phyloP scores from a whole-genome alignment of 805 yeast species.

The Debaryomyces tyrocola region DNA sequence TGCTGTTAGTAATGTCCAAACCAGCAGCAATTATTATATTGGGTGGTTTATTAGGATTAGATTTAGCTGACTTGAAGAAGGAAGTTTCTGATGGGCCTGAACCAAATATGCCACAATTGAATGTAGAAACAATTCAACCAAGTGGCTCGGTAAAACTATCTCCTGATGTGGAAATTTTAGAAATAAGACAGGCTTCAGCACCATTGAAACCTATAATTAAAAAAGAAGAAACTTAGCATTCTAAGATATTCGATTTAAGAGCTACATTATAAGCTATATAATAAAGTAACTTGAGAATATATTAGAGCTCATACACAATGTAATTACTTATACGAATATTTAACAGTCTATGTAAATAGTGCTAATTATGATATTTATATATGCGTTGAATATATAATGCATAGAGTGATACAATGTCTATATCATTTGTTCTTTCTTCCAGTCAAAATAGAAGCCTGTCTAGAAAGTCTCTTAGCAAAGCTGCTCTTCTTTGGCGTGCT shows the following conservation, averaged over 20 bases:
- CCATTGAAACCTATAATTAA: neutral
- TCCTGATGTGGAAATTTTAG: constrained; percentile 48
- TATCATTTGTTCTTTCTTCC: constrained; percentile 14
- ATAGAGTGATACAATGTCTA: neutral
- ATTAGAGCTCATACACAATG: neutral
- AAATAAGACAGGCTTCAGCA: constrained; percentile 8
- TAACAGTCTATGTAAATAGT: constrained; percentile 2
- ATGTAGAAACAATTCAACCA: constrained; percentile 67
- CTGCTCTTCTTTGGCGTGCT: constrained; percentile 18
- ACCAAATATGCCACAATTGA: constrained; percentile 65
- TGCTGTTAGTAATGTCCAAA: constrained; percentile 79
- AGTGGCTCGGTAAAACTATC: constrained; percentile 60
- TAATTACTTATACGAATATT: neutral
- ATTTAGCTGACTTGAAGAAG: constrained; percentile 41
- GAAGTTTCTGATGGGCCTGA: constrained; percentile 72
- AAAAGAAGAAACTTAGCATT: neutral
- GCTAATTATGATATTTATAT: neutral
- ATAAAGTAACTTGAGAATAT: no score
- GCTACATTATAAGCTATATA: no score
- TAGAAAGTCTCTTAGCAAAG: constrained; percentile 31
- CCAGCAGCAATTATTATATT: constrained; percentile 77
- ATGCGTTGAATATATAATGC: constrained; percentile 3
- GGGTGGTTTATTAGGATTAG: constrained; percentile 57
- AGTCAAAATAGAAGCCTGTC: constrained; percentile 33
- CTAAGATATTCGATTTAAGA: no score